A percentile compares a stretch with the other conserved stretches of the same genome.
Conservation (phyloP, 179 eudicot genomes). For the Dionaea muscipula region DNA sequence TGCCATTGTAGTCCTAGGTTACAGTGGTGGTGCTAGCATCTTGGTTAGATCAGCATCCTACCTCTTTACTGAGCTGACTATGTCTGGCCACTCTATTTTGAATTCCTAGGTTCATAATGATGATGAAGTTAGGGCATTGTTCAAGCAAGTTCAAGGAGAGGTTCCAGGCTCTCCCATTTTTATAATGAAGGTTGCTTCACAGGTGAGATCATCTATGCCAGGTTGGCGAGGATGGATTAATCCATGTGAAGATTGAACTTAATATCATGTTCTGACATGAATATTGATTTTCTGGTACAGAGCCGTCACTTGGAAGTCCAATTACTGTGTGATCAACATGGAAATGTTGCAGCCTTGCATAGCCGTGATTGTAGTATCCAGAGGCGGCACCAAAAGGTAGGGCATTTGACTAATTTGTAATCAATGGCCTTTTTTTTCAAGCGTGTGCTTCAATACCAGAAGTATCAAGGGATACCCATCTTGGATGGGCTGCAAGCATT, state of each 20-base stretch:
- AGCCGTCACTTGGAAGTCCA: constrained; percentile 99
- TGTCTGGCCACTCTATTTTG: constrained; percentile 2
- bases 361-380: constrained; percentile 99
- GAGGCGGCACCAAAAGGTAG: constrained; percentile 94
- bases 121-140: constrained; percentile 91
- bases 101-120: constrained; percentile 80
- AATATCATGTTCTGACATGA: constrained; percentile 2
- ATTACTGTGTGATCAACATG: constrained; percentile 93
- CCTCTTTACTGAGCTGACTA: not conserved
- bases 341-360: constrained; percentile 98
- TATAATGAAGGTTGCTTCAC: constrained; percentile 97
- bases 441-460: too few relatives aligned
- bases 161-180: constrained; percentile 98
- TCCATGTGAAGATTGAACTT: not conserved
- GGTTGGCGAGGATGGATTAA: constrained; percentile 1
- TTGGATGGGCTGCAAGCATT: too few relatives aligned
- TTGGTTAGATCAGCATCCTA: not conserved
- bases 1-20: not conserved
- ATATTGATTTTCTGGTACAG: constrained; percentile 25
- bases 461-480: too few relatives aligned
- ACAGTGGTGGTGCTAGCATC: not conserved
- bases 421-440: not conserved
- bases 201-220: constrained; percentile 40
- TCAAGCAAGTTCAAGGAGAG: constrained; percentile 99
- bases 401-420: not conserved